These are phyloP conservation scores for Lablab purpureus DNA, from an alignment of 306 rosid genomes.

Conservation along the genomic window DNA sequence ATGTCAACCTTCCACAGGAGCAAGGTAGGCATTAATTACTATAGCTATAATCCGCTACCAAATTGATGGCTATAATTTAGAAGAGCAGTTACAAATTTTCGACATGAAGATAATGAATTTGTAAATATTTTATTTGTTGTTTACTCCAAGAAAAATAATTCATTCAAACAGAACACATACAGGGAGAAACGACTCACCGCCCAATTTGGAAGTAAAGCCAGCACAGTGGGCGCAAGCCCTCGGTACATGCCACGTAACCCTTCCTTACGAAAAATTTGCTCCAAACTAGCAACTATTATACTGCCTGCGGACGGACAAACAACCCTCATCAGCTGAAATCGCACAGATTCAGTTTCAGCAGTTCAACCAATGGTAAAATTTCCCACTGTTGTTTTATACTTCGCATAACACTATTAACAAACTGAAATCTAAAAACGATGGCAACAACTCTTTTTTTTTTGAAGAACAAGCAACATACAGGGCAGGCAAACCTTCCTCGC, in stretches of 20 bases:
- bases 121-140: background rate
- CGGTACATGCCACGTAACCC: slow-evolving; percentile 94
- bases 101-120: background rate
- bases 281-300: slow-evolving; percentile 75
- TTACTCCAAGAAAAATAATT: slow-evolving; percentile 14
- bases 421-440: slow-evolving; percentile 1
- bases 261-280: slow-evolving; percentile 80
- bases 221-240: slow-evolving; percentile 84
- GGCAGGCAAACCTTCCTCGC: background rate
- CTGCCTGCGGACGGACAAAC: slow-evolving; percentile 63
- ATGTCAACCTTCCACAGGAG: slow-evolving; percentile 10
- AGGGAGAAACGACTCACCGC: slow-evolving; percentile 69
- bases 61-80: background rate
- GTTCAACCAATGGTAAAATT: background rate
- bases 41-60: background rate
- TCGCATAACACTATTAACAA: slow-evolving; percentile 7
- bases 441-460: background rate
- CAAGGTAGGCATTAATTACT: background rate
- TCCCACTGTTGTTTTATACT: background rate
- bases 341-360: slow-evolving; percentile 16
- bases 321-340: slow-evolving; percentile 13
- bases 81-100: background rate
- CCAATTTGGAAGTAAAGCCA: slow-evolving; percentile 92
- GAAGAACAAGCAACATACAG: background rate
- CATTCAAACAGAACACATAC: background rate